Evolutionary conservation across 176 grass and related monocot genomes (phyloP).

Genomic region (Elymus sibiricus): DNA sequence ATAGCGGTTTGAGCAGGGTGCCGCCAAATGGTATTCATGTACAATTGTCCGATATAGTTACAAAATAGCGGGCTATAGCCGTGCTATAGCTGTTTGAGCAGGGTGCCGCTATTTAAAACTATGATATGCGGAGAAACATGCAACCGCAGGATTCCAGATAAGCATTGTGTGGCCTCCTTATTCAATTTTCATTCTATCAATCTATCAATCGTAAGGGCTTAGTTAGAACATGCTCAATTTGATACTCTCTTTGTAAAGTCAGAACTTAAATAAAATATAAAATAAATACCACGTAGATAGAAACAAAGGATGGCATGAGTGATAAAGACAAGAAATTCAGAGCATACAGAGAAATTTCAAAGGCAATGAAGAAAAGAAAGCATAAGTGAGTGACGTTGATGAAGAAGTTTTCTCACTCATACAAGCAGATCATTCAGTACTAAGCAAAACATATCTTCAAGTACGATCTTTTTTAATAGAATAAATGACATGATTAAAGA

Average conservation of each 20-base stretch:
- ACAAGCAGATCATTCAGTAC: conserved; percentile 12
- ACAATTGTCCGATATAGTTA: no score
- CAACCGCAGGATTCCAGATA: not conserved
- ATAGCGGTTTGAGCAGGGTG: no score
- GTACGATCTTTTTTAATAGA: not conserved
- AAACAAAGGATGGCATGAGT: not conserved
- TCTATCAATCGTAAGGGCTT: not conserved
- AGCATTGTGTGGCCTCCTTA: not conserved
- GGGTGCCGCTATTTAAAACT: no score
- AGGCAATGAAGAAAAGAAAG: not conserved
- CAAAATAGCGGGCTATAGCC: no score
- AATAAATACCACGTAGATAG: not conserved
- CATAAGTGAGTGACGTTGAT: not conserved
- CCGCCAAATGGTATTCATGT: no score
- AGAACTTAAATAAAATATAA: not conserved
- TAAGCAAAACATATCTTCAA: conserved; percentile 21
- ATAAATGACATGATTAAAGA: conserved; percentile 6
- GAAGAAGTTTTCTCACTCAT: conserved; percentile 9
- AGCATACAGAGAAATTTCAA: not conserved
- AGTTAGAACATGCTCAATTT: not conserved
- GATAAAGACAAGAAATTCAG: not conserved
- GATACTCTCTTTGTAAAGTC: conserved; percentile 6
- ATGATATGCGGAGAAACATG: not conserved
- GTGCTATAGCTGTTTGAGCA: no score
- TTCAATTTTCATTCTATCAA: not conserved